A percentile compares a stretch with the other conserved stretches of the same genome.
These are phyloP conservation scores for Phytophthora melonis DNA, from an alignment of 352 stramenopile species.

Conservation along the genomic window DNA sequence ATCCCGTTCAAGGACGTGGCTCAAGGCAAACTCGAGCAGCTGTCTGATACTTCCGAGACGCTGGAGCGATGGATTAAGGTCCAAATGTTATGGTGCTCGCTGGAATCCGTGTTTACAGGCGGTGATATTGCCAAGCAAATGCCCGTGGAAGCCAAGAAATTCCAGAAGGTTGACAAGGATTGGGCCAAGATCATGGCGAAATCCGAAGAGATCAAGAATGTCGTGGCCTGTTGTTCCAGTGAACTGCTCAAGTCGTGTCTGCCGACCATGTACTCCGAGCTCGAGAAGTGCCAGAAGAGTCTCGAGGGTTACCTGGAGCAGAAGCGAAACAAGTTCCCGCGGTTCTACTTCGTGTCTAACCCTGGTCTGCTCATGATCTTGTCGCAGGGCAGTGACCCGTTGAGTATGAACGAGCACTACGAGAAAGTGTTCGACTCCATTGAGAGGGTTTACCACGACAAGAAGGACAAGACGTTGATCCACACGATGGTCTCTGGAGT, in stretches of 20 bases:
- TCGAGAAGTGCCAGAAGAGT: constrained; percentile 99
- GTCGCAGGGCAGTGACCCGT: constrained; percentile 96
- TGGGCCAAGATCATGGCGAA: constrained; percentile 99
- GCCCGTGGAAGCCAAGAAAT: constrained; percentile 98
- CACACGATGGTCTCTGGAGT: constrained; percentile 94
- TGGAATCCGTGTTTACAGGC: constrained; percentile 98
- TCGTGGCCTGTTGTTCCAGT: constrained; percentile 95
- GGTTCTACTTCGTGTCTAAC: constrained; percentile 99
- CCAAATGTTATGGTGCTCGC: constrained; percentile 98
- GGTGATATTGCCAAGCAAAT: constrained; percentile 99
- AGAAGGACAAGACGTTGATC: constrained; percentile 98
- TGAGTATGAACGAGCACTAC: constrained; percentile 99
- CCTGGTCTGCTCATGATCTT: constrained; percentile 97
- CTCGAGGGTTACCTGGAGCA: constrained; percentile 98
- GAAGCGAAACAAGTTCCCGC: constrained; percentile 98
- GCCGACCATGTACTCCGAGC: constrained; percentile 97
- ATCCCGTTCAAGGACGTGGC: constrained; percentile 96
- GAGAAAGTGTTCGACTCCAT: constrained; percentile 99
- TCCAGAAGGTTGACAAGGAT: constrained; percentile 98
- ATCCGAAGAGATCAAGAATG: constrained; percentile 91
- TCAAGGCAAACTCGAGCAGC: constrained; percentile 93
- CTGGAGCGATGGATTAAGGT: constrained; percentile 98
- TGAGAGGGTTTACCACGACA: constrained; percentile 97
- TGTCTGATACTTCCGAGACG: constrained; percentile 97
- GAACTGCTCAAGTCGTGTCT: constrained; percentile 97